Evolutionary conservation across 805 yeast species (phyloP).

Genomic region (Isabelozyma heimii): DNA sequence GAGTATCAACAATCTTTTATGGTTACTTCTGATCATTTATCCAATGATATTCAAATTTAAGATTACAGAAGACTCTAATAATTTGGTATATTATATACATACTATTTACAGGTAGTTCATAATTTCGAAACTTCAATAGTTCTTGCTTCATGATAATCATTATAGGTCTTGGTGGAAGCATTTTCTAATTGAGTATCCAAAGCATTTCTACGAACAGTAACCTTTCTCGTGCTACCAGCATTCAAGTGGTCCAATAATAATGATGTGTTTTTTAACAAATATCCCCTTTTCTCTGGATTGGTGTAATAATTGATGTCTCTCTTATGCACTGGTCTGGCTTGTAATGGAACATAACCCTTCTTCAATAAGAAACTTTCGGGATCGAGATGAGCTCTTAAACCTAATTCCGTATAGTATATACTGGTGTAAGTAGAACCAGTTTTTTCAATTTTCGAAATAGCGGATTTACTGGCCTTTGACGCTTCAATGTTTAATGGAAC

Average conservation of each 20-base stretch:
- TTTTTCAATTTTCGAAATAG: constrained; percentile 68
- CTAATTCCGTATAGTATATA: constrained; percentile 58
- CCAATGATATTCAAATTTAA: no score
- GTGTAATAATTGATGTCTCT: constrained; percentile 80
- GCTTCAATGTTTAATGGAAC: constrained; percentile 78
- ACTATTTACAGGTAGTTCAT: constrained; percentile 16
- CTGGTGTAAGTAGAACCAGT: constrained; percentile 76
- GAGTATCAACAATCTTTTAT: no score
- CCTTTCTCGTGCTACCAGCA: constrained; percentile 13
- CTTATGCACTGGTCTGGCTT: constrained; percentile 81
- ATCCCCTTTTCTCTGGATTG: constrained; percentile 71
- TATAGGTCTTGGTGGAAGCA: constrained; percentile 19
- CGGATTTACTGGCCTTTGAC: constrained; percentile 71
- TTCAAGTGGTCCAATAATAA: constrained; percentile 37
- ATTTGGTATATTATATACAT: constrained; percentile 4
- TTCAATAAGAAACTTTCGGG: constrained; percentile 69
- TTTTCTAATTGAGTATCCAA: constrained; percentile 34
- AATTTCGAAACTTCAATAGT: constrained; percentile 11
- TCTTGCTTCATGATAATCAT: constrained; percentile 12
- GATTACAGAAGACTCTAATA: no score
- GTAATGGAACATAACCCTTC: constrained; percentile 78
- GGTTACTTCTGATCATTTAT: no score
- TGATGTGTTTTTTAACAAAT: constrained; percentile 46
- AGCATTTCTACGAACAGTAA: constrained; percentile 27
- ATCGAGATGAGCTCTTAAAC: constrained; percentile 69